Evolutionary conservation across 1,139 yeast species (phyloP).

Genomic region (Lodderomyces orthopsilosis): DNA sequence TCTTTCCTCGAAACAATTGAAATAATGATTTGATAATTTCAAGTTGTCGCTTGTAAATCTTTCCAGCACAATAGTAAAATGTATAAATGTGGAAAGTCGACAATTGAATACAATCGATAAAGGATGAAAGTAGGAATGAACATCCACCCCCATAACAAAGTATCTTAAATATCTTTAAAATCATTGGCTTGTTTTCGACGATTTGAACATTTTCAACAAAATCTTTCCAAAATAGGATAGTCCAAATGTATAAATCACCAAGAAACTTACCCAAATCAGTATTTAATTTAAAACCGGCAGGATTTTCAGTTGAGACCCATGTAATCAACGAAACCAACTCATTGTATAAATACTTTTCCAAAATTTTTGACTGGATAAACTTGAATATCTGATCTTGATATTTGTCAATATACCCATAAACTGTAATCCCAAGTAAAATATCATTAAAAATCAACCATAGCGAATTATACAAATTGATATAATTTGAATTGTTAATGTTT

Average conservation of each 20-base stretch:
- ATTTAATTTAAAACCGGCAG: conserved; percentile 92
- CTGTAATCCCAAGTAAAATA: conserved; percentile 65
- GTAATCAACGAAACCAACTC: conserved; percentile 48
- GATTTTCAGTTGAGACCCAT: conserved; percentile 79
- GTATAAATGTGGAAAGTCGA: conserved; percentile 71
- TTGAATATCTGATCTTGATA: conserved; percentile 36
- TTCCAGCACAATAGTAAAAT: conserved; percentile 76
- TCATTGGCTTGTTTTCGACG: neutral
- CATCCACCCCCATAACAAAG: conserved; percentile 56
- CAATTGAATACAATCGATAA: conserved; percentile 62
- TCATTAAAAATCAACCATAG: conserved; percentile 88
- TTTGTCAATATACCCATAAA: conserved; percentile 50
- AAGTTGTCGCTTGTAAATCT: conserved; percentile 74
- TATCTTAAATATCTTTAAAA: conserved; percentile 14
- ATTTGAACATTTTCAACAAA: neutral
- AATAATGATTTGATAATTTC: conserved; percentile 69
- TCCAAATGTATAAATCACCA: conserved; percentile 87
- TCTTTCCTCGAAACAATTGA: conserved; percentile 86
- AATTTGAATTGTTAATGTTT: conserved; percentile 60
- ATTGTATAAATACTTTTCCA: conserved; percentile 28
- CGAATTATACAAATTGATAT: conserved; percentile 83
- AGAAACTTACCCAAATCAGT: conserved; percentile 81
- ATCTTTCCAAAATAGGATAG: conserved; percentile 65
- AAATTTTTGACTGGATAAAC: conserved; percentile 35
- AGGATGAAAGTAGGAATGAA: conserved; percentile 64